Conservation (phyloP, 2,329 filamentous ascomycete genomes). For the Colletotrichum spinosum region DNA sequence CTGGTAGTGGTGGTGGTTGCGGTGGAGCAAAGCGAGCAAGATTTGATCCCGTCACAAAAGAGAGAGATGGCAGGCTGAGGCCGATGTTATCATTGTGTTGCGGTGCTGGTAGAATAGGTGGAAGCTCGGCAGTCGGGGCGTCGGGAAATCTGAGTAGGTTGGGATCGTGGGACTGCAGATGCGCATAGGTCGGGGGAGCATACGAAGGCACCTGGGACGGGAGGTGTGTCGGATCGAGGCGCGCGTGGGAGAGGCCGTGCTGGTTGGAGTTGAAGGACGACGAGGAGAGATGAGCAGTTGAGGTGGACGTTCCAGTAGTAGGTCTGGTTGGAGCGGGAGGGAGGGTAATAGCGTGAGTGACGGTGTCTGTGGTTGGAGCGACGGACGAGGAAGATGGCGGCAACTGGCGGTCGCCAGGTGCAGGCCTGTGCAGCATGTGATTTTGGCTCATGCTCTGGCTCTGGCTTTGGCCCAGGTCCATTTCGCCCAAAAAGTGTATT, state of each 20-base stretch:
- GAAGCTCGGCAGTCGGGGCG: slow-evolving; percentile 52
- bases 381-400: slow-evolving; percentile 35
- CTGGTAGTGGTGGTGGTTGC: slow-evolving; percentile 30
- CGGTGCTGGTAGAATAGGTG: slow-evolving; percentile 53
- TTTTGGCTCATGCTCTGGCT: slow-evolving; percentile 52
- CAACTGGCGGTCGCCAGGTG: slow-evolving; percentile 40
- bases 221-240: slow-evolving; percentile 40
- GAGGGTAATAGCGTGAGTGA: slow-evolving; percentile 1
- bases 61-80: slow-evolving; percentile 55
- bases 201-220: slow-evolving; percentile 45
- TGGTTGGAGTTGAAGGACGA: slow-evolving; percentile 19
- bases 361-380: slow-evolving; percentile 16
- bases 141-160: slow-evolving; percentile 47
- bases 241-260: slow-evolving; percentile 33
- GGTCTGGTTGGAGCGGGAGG: slow-evolving; percentile 13
- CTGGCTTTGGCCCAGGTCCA: slow-evolving; percentile 39
- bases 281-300: slow-evolving; percentile 18
- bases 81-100: slow-evolving; percentile 41
- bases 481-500: slow-evolving; percentile 35
- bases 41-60: slow-evolving; percentile 50
- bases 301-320: slow-evolving; percentile 15
- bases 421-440: slow-evolving; percentile 58
- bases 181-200: slow-evolving; percentile 51
- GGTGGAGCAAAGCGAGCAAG: slow-evolving; percentile 42
- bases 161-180: slow-evolving; percentile 48